phyloP scores from a whole-genome alignment of 2,329 filamentous ascomycete genomes.

The Trichoderma semiorbis region DNA sequence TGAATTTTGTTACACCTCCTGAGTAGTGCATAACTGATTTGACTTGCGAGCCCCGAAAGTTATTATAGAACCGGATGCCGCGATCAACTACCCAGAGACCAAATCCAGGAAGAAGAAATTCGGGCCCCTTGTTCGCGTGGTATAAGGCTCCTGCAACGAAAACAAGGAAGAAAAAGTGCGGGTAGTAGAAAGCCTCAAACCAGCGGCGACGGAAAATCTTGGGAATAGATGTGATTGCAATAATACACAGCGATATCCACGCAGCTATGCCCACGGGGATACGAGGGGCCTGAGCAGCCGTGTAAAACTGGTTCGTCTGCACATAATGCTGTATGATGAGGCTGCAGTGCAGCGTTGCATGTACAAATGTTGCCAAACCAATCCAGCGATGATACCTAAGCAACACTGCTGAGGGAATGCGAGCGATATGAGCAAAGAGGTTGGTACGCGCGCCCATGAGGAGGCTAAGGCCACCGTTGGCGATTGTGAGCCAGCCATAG shows the following conservation, averaged over 20 bases:
- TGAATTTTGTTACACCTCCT: slow-evolving; percentile 25
- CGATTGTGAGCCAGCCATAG: slow-evolving; percentile 28
- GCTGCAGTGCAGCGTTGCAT: slow-evolving; percentile 24
- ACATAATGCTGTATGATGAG: slow-evolving; percentile 24
- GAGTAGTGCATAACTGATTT: slow-evolving; percentile 18
- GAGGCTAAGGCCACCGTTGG: slow-evolving; percentile 26
- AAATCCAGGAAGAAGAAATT: background rate
- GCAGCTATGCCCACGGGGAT: slow-evolving; percentile 25
- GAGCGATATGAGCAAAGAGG: slow-evolving; percentile 19
- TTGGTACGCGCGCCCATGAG: slow-evolving; percentile 26
- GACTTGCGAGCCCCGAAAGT: slow-evolving; percentile 13
- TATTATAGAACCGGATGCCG: background rate
- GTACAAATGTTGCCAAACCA: background rate
- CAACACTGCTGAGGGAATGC: background rate
- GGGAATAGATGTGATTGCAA: slow-evolving; percentile 24
- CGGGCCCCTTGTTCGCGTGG: background rate
- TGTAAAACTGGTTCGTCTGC: slow-evolving; percentile 23
- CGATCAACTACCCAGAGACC: background rate
- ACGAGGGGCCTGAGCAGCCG: slow-evolving; percentile 15
- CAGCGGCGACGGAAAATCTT: background rate
- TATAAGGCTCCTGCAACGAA: background rate
- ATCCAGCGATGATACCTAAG: background rate
- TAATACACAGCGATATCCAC: slow-evolving; percentile 22
- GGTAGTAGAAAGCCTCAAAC: background rate
- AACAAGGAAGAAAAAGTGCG: background rate